Base-by-base conservation (phyloP, 192 early-diverging fungal genomes). In the Entomortierella lignicola region DNA sequence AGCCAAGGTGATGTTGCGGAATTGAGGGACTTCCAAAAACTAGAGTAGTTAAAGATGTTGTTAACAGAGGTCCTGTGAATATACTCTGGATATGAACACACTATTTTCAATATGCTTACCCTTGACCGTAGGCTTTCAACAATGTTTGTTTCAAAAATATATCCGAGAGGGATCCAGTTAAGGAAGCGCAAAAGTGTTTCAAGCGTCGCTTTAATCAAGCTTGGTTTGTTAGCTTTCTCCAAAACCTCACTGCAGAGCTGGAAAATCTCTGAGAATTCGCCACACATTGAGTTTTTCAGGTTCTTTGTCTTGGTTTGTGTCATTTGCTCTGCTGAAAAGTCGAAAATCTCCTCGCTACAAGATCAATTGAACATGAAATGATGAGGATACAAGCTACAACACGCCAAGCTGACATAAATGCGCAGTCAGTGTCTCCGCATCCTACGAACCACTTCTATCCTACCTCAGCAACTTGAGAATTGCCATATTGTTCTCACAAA, bases 401-500 rank as follows among this genome's bases (percentile, higher is more conserved):
- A n/a, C 48, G 26, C 55, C 41, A 21, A 65, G 37, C 10, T 4
- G 34, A 4, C 34, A 10, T 7, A 37, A 68, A 69, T 41, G 21
- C 34, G 44, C 1, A 39, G 29, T 29, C 41, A 32, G 4, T 27
- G 48, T 55, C n/a, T n/a, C n/a, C n/a, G 34, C 34, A 10, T 37
- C 34, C 10, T 37, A 10, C 10, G 34, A 37, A 37, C 5, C 34
- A 37, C 4, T 37, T 10, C 34, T 10, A 37, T 7, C 69, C 8
- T 75, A 95, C 94, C 95, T 97, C 37, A 99, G 87, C 34, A 99
- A 85, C 72, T 99, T 99, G 47, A 99, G 86, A 69, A 99, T 99
- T 43, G 91, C 93, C 97, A 99, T 99, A 86, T 99, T 99, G 88
- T 99, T 99, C 77, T 99, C 97, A 79, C 98, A 99, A 15, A 99